Evolutionary conservation across 192 early-diverging fungal genomes (phyloP).

Genomic region (Coemansia sp.): DNA sequence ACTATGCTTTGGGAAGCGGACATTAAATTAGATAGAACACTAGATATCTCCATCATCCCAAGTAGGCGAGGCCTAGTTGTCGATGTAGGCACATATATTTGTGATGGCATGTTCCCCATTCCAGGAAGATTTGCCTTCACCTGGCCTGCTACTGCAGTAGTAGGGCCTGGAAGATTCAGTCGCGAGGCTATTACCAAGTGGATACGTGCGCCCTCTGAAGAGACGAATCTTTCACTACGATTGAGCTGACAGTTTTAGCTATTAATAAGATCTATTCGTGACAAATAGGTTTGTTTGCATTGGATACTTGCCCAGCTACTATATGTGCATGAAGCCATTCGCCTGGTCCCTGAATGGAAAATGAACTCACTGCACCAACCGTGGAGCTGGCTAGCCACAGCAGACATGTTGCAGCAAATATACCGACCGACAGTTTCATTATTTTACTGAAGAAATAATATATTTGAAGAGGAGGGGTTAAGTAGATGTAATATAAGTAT

Average conservation of each 20-base stretch:
- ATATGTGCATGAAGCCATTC: conserved; percentile 7
- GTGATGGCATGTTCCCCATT: neutral
- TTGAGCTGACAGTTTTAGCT: neutral
- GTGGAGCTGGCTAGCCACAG: neutral
- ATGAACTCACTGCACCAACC: neutral
- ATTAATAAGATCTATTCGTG: neutral
- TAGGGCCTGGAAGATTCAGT: neutral
- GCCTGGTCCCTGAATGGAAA: neutral
- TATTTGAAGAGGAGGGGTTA: neutral
- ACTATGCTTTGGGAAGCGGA: conserved; percentile 1
- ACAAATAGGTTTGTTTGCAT: neutral
- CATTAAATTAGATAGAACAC: neutral
- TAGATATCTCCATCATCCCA: neutral
- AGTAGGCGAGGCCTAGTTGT: neutral
- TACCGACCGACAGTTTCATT: neutral
- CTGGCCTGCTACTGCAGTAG: neutral
- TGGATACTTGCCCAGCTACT: neutral
- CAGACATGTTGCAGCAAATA: neutral
- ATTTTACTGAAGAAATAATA: neutral
- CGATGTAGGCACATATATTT: neutral
- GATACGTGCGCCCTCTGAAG: neutral
- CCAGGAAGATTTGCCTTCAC: neutral
- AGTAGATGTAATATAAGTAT: neutral
- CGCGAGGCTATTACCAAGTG: neutral
- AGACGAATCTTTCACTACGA: neutral